These are phyloP conservation scores for Exserohilum turcica DNA, from an alignment of 2,329 filamentous ascomycete species.

Conservation along the genomic window DNA sequence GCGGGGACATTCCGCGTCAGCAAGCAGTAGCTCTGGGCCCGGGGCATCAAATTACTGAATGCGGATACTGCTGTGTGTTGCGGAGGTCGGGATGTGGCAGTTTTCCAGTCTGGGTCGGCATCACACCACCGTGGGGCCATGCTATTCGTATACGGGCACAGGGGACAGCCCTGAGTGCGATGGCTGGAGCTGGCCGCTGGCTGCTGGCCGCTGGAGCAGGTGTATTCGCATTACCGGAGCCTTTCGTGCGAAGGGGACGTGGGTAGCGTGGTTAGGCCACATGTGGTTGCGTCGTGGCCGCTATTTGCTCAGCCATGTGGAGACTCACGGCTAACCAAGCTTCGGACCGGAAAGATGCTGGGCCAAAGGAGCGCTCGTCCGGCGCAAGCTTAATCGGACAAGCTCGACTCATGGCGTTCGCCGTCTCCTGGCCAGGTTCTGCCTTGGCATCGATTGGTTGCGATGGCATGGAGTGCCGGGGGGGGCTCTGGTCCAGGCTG, in stretches of 20 bases:
- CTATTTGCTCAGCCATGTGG: conserved; percentile 17
- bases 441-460: background rate
- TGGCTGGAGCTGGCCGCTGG: conserved; percentile 9
- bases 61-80: background rate
- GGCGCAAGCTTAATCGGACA: conserved; percentile 25
- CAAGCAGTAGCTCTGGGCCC: background rate
- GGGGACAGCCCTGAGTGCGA: no score
- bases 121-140: conserved; percentile 20
- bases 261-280: conserved; percentile 22
- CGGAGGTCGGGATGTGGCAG: background rate
- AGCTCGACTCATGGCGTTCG: conserved; percentile 15
- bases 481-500: conserved; percentile 12
- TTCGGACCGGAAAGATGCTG: conserved; percentile 14
- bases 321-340: conserved; percentile 16
- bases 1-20: background rate
- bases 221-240: conserved; percentile 19
- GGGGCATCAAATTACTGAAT: background rate
- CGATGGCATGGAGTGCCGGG: no score
- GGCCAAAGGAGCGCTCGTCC: conserved; percentile 39
- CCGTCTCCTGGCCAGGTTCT: background rate
- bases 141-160: background rate
- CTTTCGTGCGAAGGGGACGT: conserved; percentile 32
- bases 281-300: conserved; percentile 22
- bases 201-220: conserved; percentile 5
- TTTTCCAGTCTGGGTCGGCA: background rate